Conservation (phyloP, 2,329 filamentous ascomycete genomes). For the Emergomyces africanus region DNA sequence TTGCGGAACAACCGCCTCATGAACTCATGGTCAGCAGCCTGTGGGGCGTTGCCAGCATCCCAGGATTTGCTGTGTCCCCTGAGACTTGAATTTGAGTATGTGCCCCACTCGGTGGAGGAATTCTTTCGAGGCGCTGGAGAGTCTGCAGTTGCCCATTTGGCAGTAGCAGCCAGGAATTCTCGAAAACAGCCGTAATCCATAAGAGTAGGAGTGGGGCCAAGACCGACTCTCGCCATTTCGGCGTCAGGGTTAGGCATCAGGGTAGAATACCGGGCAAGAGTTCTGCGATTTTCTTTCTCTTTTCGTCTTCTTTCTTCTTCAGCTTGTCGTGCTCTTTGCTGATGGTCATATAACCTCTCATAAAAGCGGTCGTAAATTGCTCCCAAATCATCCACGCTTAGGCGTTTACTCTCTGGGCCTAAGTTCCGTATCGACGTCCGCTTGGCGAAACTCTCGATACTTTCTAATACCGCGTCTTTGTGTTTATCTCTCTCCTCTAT, state of each 20-base stretch:
- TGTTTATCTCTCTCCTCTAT: conserved; percentile 81
- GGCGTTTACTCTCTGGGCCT: conserved; percentile 85
- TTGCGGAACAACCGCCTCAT: conserved; percentile 73
- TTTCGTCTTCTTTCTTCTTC: conserved; percentile 58
- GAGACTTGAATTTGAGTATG: conserved; percentile 48
- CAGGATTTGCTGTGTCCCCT: conserved; percentile 41
- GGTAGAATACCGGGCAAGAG: conserved; percentile 26
- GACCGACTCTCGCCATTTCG: conserved; percentile 74
- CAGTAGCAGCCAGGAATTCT: conserved; percentile 79
- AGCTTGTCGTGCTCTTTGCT: conserved; percentile 66
- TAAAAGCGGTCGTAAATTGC: conserved; percentile 93
- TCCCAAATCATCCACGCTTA: conserved; percentile 74
- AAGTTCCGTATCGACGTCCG: conserved; percentile 91
- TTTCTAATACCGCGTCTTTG: conserved; percentile 86
- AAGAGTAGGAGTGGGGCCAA: conserved; percentile 76
- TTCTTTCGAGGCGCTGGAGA: conserved; percentile 50
- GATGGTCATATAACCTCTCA: conserved; percentile 76
- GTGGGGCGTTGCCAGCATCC: conserved; percentile 42
- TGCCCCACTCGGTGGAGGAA: conserved; percentile 38
- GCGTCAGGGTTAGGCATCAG: conserved; percentile 41
- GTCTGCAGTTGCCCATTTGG: conserved; percentile 89
- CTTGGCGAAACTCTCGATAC: conserved; percentile 95
- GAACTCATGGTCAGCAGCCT: conserved; percentile 89
- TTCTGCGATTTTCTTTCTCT: conserved; percentile 43
- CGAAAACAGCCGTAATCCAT: conserved; percentile 98